These are phyloP conservation scores for Phytophthora colocasiae DNA, from an alignment of 352 stramenopile genomes.

Conservation along the genomic window DNA sequence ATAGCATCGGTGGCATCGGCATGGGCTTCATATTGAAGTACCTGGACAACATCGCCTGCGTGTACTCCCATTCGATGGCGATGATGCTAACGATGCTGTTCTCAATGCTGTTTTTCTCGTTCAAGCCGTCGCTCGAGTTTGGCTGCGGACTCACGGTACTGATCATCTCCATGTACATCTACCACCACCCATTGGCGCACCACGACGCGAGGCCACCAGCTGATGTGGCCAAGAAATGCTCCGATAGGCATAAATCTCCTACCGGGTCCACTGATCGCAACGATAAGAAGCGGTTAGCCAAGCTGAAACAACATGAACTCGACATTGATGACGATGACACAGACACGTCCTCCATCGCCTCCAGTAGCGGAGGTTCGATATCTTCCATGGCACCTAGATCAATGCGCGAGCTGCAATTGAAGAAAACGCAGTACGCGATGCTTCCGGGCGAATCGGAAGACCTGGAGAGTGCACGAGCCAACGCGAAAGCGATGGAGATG, in stretches of 20 bases:
- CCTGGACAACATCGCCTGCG: conserved; percentile 91
- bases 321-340: conserved; percentile 28
- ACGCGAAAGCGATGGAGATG: conserved; percentile 23
- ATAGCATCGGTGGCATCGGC: conserved; percentile 76
- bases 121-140: conserved; percentile 86
- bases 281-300: conserved; percentile 29
- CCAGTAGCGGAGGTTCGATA: conserved; percentile 25
- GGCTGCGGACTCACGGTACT: conserved; percentile 79
- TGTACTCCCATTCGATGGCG: conserved; percentile 85
- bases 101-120: conserved; percentile 88
- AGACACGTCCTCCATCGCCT: conserved; percentile 21
- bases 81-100: conserved; percentile 92
- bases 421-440: conserved; percentile 72
- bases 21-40: conserved; percentile 89
- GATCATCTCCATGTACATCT: conserved; percentile 90
- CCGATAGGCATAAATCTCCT: conserved; percentile 11
- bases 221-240: conserved; percentile 17
- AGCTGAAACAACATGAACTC: conserved; percentile 19
- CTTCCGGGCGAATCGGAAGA: conserved; percentile 44
- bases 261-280: conserved; percentile 13
- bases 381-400: conserved; percentile 25
- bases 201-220: conserved; percentile 4
- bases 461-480: conserved; percentile 34
- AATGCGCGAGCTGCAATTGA: conserved; percentile 41
- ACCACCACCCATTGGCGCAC: conserved; percentile 66